Conservation (phyloP, 2,329 filamentous ascomycete genomes). For the Phoma sp. region DNA sequence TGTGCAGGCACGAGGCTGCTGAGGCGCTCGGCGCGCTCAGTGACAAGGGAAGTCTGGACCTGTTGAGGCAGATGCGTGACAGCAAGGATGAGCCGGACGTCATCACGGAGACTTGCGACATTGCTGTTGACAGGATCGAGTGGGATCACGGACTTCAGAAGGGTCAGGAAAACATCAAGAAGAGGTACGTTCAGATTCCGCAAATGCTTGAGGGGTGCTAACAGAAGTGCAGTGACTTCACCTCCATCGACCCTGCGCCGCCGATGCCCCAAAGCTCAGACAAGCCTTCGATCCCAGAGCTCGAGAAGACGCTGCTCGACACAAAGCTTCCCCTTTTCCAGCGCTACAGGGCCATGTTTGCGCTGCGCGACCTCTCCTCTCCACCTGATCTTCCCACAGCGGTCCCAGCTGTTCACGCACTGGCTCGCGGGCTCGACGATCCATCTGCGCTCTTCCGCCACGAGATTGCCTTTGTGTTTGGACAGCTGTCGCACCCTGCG, state of each 20-base stretch:
- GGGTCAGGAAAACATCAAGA: slow-evolving; percentile 72
- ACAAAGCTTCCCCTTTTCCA: slow-evolving; percentile 81
- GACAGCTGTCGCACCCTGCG: slow-evolving; percentile 93
- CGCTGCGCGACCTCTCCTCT: slow-evolving; percentile 90
- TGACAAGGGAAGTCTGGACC: slow-evolving; percentile 72
- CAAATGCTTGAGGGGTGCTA: slow-evolving; percentile 8
- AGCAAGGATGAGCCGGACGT: slow-evolving; percentile 77
- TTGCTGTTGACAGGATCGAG: slow-evolving; percentile 90
- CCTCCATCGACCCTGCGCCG: slow-evolving; percentile 93
- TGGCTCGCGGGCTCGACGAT: slow-evolving; percentile 85
- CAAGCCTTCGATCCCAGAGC: slow-evolving; percentile 70
- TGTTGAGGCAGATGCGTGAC: slow-evolving; percentile 77
- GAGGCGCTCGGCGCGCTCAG: slow-evolving; percentile 92
- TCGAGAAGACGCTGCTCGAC: slow-evolving; percentile 81
- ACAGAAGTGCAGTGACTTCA: slow-evolving; percentile 74
- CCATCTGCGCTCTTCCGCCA: slow-evolving; percentile 93
- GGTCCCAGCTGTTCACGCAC: slow-evolving; percentile 81
- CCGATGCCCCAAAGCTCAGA: slow-evolving; percentile 74
- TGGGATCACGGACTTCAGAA: slow-evolving; percentile 77
- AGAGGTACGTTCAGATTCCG: slow-evolving; percentile 65
- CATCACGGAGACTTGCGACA: slow-evolving; percentile 95
- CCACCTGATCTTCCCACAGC: slow-evolving; percentile 91
- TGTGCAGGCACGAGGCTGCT: slow-evolving; percentile 96
- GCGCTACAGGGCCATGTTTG: slow-evolving; percentile 98
- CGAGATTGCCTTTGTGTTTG: slow-evolving; percentile 98